Evolutionary conservation across 805 yeast species (phyloP), one percentile per base, ranked within the genome.

Genomic region (Kluyveromyces starmeri): DNA sequence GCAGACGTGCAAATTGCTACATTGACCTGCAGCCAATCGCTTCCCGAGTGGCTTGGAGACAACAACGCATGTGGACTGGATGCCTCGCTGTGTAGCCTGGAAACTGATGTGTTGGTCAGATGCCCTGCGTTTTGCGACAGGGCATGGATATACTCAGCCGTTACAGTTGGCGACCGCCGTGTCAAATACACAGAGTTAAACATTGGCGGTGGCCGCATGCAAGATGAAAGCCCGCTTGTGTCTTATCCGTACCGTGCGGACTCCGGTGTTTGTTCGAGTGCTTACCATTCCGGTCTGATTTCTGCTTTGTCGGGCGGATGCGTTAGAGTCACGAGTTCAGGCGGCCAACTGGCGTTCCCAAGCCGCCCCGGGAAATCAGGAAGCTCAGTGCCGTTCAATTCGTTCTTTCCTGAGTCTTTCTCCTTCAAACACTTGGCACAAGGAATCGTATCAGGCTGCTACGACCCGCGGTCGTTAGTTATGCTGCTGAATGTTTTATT

Each of bases 111-210:
- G 18, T 55, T 70, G 4, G 67, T 86, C 48, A 65, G 85, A 44
- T 88, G 97, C 55, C 95, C 95, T 0, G 94, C 96, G 0, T 61
- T 86, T 21, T 88, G 97, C 58, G 85, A 79, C 44, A 61, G 79
- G 21, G 83, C 75, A 20, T 75, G 82, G 77, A 70, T 84, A 0
- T 88, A 77, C 53, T 73, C 86, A 2, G 73, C 78, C 12, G 61
- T 79, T 8, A 78, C 88, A 0, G 83, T 84, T 1, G 96, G 96
- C 0, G 68, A 68, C 34, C 61, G 73, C 36, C 58, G 73, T 42
- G 64, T 80, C 16, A 82, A 83, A 50, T 83, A 88, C 50, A 56
- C 76, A 34, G 81, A 82, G 2, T 83, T 67, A 46, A 73, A 75
- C 20, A 71, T 88, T 17, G 96, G 96, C 2, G 94, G 95, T 12